Evolutionary conservation across 345 rosid species (phyloP).

Genomic region (Boechera retrofracta): DNA sequence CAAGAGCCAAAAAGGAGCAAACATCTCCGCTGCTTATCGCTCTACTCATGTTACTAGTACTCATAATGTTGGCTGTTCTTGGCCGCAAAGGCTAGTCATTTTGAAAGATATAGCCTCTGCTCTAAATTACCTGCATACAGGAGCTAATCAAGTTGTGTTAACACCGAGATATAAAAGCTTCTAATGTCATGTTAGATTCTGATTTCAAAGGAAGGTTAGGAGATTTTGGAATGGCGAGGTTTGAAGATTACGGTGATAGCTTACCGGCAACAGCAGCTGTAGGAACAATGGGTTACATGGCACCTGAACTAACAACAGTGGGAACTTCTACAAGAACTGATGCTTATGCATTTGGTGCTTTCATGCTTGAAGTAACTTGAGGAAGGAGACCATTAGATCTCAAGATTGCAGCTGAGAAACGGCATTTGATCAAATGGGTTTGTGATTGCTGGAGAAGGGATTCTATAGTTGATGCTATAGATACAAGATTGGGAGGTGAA

Average conservation of each 20-base stretch:
- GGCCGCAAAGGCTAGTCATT: constrained; percentile 49
- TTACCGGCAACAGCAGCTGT: constrained; percentile 66
- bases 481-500: constrained; percentile 40
- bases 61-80: constrained; percentile 13
- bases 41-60: constrained; percentile 30
- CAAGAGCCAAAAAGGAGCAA: neutral
- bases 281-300: constrained; percentile 72
- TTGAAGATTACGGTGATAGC: constrained; percentile 73
- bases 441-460: constrained; percentile 45
- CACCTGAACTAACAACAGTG: constrained; percentile 50
- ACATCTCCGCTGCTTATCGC: constrained; percentile 36
- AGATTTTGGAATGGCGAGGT: constrained; percentile 87
- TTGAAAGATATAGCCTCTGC: constrained; percentile 50
- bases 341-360: constrained; percentile 53
- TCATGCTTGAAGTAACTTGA: constrained; percentile 53
- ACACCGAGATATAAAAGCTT: constrained; percentile 59
- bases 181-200: constrained; percentile 55
- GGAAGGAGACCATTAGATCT: constrained; percentile 73
- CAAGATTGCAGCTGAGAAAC: constrained; percentile 21
- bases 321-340: constrained; percentile 49
- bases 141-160: constrained; percentile 55
- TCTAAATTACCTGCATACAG: constrained; percentile 54
- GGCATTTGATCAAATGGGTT: constrained; percentile 48
- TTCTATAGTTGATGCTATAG: constrained; percentile 44
- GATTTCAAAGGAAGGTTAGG: constrained; percentile 76